Conservation (phyloP, 305 asterid species). For the Fraxinus greggii region DNA sequence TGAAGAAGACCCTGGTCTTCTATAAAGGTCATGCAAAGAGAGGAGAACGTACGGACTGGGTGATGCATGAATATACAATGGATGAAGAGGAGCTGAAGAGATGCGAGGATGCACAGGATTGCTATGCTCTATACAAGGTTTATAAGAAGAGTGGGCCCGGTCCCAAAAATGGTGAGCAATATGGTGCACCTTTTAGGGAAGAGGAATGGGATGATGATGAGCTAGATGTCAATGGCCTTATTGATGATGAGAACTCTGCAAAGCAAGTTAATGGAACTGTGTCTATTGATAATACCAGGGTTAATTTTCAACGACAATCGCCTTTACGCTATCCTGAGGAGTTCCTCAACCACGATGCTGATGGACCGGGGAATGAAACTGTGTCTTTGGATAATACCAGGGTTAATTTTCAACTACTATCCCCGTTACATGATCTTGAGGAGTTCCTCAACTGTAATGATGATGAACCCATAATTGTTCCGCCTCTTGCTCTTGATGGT, state of each 20-base stretch:
- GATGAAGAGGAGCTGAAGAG: conserved; percentile 55
- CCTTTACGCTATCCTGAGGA: conserved; percentile 1
- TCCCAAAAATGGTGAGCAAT: conserved; percentile 35
- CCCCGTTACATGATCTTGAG: not conserved
- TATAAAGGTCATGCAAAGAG: conserved; percentile 85
- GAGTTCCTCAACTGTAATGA: not conserved
- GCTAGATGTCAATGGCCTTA: not conserved
- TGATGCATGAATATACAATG: conserved; percentile 93
- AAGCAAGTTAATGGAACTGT: not conserved
- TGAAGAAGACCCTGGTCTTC: conserved; percentile 88
- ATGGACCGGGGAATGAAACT: not conserved
- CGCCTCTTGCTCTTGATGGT: not conserved
- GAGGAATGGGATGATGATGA: conserved; percentile 30
- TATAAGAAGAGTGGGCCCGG: conserved; percentile 38
- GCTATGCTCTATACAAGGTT: conserved; percentile 29
- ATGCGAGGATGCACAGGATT: not conserved
- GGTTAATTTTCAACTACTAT: not conserved
- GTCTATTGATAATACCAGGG: not conserved
- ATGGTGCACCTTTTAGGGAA: conserved; percentile 34
- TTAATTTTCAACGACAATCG: not conserved
- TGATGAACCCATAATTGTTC: not conserved
- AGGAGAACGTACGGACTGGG: conserved; percentile 95
- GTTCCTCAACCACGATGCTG: not conserved
- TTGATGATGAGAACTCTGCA: not conserved
- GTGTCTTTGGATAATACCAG: not conserved